Conservation (phyloP, 23 red algal species). For the Rhodosorus marinus region DNA sequence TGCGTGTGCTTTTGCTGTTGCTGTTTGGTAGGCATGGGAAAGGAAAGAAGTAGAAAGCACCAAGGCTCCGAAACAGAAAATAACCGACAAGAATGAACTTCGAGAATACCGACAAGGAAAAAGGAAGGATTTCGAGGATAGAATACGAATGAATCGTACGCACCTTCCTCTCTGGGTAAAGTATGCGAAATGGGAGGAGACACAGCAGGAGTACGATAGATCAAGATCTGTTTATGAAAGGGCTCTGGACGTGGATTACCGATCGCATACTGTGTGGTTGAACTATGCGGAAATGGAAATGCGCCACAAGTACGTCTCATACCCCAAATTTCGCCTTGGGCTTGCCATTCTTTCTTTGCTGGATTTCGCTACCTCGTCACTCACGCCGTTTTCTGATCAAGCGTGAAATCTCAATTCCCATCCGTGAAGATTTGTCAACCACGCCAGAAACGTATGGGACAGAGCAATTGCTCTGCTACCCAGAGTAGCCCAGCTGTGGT, state of each 20-base stretch:
- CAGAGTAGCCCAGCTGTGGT: constrained; percentile 47
- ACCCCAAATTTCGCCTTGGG: too few species aligned
- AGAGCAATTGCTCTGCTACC: constrained; percentile 48
- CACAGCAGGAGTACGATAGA: constrained; percentile 32
- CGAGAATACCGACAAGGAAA: constrained; percentile 31
- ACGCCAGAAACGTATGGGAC: constrained; percentile 67
- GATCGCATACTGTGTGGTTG: constrained; percentile 43
- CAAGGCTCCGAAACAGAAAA: neutral
- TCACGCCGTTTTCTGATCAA: too few species aligned
- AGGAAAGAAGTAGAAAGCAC: neutral
- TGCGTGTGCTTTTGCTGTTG: too few species aligned
- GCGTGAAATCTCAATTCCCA: too few species aligned
- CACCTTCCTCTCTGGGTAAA: constrained; percentile 40
- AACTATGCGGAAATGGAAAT: constrained; percentile 88
- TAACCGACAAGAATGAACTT: constrained; percentile 23
- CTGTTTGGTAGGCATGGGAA: too few species aligned
- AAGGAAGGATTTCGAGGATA: constrained; percentile 60
- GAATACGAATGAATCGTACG: constrained; percentile 39
- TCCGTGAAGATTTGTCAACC: constrained; percentile 48
- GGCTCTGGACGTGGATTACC: constrained; percentile 56
- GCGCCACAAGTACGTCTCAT: too few species aligned
- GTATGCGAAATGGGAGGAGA: constrained; percentile 78
- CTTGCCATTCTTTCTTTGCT: too few species aligned
- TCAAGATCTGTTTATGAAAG: constrained; percentile 69
- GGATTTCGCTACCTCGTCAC: too few species aligned